Evolutionary conservation across 139 green algal species (phyloP), one percentile per base, ranked within the genome.

Genomic region (Tetratostichococcus sp.): DNA sequence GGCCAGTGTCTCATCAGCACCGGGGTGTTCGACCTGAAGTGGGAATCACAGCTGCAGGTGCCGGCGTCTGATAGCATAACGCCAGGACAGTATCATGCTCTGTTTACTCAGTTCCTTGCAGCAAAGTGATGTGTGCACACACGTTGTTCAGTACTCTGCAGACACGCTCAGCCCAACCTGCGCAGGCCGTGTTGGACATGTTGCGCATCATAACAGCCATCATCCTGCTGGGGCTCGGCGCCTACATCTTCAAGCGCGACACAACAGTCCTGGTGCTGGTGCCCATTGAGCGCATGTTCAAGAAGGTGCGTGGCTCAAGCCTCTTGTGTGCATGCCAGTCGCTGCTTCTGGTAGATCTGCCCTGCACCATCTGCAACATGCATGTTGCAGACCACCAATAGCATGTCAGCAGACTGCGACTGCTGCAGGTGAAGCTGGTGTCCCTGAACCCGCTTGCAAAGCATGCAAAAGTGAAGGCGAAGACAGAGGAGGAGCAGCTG

Each of bases 201-300:
- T 74, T 77, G 2, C 89, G 90, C 66, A 95, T 89, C n/a, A 75
- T 94, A 25, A 97, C 97, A 81, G 86, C 97, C n/a, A 89, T 93
- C 70, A 66, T 92, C 28, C 83, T 96, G 31, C 82, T 98, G 50
- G 86, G 82, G 17, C 31, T 88, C 21, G 91, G 90, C 30, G 83
- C 91, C 0, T 76, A 92, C 32, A 83, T 95, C 25, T 93, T 98
- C 72, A 94, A 88, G 65, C 82, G 80, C 16, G 94, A 98, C 82
- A 86, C 85, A 21, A 89, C 91, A 66, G 34, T 76, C 16, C 84
- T 98, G 59, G 94, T 98, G 65, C 82, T 98, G 34, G 79, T 84
- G 62, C 94, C 94, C 34, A 90, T 98, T 42, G 92, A 98, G 84
- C 85, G 93, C 58, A 98, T 98, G 91, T 76, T 98, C 32, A 81